These are phyloP conservation scores for Plectosphaerella plurivora DNA, from an alignment of 2,329 filamentous ascomycete species.

Conservation along the genomic window DNA sequence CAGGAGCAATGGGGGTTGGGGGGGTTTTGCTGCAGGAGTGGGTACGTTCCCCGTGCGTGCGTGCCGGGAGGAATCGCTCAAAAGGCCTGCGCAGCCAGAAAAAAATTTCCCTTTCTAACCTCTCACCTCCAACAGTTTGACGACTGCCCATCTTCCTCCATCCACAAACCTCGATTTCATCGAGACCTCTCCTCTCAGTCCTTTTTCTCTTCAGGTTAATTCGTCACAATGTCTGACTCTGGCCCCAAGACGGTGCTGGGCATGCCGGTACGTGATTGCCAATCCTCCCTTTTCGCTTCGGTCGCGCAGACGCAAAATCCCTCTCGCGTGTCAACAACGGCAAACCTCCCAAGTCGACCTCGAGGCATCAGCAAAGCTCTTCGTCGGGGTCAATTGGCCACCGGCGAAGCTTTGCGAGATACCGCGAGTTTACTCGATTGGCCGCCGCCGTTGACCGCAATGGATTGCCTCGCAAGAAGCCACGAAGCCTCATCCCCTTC, in stretches of 20 bases:
- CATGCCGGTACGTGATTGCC: conserved; percentile 56
- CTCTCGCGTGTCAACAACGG: conserved; percentile 14
- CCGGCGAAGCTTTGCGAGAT: neutral
- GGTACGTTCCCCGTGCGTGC: conserved; percentile 15
- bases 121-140: conserved; percentile 39
- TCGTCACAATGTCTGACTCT: conserved; percentile 50
- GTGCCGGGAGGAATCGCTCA: conserved; percentile 51
- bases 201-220: conserved; percentile 44
- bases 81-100: conserved; percentile 44
- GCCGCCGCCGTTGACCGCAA: neutral
- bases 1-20: conserved; percentile 11
- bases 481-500: neutral
- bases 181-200: conserved; percentile 48
- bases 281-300: conserved; percentile 7
- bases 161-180: conserved; percentile 28
- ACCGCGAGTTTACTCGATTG: neutral
- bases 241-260: conserved; percentile 57
- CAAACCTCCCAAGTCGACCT: neutral
- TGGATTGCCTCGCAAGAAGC: neutral
- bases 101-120: conserved; percentile 48
- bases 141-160: conserved; percentile 37
- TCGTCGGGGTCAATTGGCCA: neutral
- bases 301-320: conserved; percentile 19
- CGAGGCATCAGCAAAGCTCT: too few relatives aligned
- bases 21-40: neutral